phyloP scores from a whole-genome alignment of 2,329 filamentous ascomycete species.

The Penicillium sp. region DNA sequence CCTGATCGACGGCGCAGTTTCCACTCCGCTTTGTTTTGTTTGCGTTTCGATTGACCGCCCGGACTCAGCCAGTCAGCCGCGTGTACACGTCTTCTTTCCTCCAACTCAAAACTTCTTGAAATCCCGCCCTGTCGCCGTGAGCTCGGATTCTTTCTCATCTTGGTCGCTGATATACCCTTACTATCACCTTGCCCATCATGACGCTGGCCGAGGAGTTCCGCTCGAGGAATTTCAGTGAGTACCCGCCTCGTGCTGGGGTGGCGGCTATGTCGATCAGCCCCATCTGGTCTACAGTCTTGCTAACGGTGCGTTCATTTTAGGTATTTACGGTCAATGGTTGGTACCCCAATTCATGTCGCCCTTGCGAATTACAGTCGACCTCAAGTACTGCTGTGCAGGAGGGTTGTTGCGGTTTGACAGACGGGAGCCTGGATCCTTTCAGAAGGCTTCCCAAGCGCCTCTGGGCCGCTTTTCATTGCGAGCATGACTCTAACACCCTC shows the following conservation, averaged over 20 bases:
- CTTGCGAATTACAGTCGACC: background rate
- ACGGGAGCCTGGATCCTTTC: background rate
- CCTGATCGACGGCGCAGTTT: slow-evolving; percentile 15
- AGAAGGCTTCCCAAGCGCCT: background rate
- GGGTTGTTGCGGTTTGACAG: background rate
- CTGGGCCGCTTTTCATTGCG: background rate
- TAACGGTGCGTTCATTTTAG: slow-evolving; percentile 39
- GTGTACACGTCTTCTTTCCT: slow-evolving; percentile 16
- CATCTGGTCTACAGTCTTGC: slow-evolving; percentile 8
- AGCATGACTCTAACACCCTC: slow-evolving; percentile 1
- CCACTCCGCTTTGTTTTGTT: slow-evolving; percentile 21
- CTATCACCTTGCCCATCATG: slow-evolving; percentile 41
- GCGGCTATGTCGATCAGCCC: slow-evolving; percentile 15
- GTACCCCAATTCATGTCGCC: slow-evolving; percentile 25
- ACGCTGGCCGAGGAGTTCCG: slow-evolving; percentile 59
- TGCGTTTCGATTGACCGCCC: slow-evolving; percentile 21
- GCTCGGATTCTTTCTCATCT: slow-evolving; percentile 1
- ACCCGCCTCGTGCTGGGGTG: slow-evolving; percentile 14
- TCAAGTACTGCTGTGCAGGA: background rate
- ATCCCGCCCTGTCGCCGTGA: slow-evolving; percentile 2
- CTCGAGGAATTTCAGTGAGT: slow-evolving; percentile 63
- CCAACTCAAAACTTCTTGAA: slow-evolving; percentile 3
- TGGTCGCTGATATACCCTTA: slow-evolving; percentile 1
- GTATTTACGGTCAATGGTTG: slow-evolving; percentile 67
- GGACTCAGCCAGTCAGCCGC: slow-evolving; percentile 16